Conservation (phyloP, 768 basidiomycete species). For the Trametes villosa region DNA sequence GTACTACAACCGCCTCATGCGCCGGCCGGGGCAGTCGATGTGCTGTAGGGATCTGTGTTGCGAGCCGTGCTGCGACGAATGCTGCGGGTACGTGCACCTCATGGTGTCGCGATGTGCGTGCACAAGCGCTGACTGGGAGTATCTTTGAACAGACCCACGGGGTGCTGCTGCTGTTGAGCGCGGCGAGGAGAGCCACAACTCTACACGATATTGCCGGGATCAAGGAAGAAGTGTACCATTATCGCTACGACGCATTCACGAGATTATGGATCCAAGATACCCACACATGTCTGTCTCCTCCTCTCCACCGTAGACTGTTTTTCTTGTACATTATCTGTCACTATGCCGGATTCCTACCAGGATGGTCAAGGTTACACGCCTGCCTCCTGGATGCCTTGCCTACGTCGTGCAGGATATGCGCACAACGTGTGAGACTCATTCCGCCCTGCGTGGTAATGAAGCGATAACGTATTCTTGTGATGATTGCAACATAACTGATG, state of each 20-base stretch:
- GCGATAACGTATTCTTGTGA: background rate
- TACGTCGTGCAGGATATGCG: too few species aligned
- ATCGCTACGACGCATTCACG: background rate
- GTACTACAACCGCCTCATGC: conserved; percentile 19
- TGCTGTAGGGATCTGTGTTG: conserved; percentile 28
- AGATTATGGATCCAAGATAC: background rate
- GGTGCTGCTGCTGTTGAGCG: background rate
- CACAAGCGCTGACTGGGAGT: background rate
- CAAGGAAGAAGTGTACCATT: background rate
- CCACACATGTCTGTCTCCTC: background rate
- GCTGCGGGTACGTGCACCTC: conserved; percentile 22
- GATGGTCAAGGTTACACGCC: background rate
- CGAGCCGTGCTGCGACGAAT: conserved; percentile 25
- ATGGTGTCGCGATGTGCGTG: background rate
- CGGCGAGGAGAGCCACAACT: too few species aligned
- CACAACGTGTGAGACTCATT: too few species aligned
- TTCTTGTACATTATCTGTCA: background rate
- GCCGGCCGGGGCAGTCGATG: conserved; percentile 10
- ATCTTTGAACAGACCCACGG: background rate
- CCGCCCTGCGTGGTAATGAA: too few species aligned
- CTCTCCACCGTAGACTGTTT: background rate
- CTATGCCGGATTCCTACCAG: background rate
- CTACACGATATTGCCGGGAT: background rate
- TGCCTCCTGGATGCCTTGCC: too few species aligned
- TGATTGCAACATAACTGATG: background rate